phyloP scores from a whole-genome alignment of 768 basidiomycete species.

The Dioszegia crocea region DNA sequence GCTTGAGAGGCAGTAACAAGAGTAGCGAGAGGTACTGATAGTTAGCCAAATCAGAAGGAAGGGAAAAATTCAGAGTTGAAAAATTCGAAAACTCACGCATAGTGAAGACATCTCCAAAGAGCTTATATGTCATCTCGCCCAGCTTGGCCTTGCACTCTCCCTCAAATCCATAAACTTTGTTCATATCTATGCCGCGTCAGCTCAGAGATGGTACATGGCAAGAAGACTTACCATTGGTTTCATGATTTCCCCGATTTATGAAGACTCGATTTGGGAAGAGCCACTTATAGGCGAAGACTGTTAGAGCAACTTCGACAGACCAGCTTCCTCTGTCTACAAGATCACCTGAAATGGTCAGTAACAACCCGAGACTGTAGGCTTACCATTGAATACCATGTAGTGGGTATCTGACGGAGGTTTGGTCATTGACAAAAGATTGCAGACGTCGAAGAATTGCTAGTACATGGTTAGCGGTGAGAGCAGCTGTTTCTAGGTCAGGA shows the following conservation, averaged over 20 bases:
- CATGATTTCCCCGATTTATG: conserved; percentile 92
- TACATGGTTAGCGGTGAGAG: conserved; percentile 8
- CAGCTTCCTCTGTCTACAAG: conserved; percentile 33
- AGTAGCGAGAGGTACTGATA: conserved; percentile 79
- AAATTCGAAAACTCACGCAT: conserved; percentile 55
- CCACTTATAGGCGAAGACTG: conserved; percentile 96
- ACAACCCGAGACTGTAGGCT: neutral
- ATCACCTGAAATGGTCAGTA: conserved; percentile 5
- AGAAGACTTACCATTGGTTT: conserved; percentile 40
- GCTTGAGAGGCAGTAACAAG: conserved; percentile 66
- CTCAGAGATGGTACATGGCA: neutral
- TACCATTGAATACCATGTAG: conserved; percentile 52
- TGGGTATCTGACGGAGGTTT: conserved; percentile 81
- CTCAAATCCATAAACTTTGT: conserved; percentile 55
- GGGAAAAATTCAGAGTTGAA: neutral
- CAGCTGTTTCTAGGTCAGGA: neutral
- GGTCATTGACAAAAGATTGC: conserved; percentile 80
- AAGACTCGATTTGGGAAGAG: conserved; percentile 83
- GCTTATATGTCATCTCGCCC: conserved; percentile 91
- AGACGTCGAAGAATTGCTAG: conserved; percentile 93
- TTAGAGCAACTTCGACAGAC: conserved; percentile 63
- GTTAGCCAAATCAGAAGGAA: too few relatives aligned
- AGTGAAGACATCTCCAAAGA: conserved; percentile 95
- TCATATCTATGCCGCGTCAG: conserved; percentile 65
- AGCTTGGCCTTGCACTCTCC: conserved; percentile 96